These are phyloP conservation scores for Capsella bursapastoris DNA, from an alignment of 345 rosid genomes.

Conservation along the genomic window DNA sequence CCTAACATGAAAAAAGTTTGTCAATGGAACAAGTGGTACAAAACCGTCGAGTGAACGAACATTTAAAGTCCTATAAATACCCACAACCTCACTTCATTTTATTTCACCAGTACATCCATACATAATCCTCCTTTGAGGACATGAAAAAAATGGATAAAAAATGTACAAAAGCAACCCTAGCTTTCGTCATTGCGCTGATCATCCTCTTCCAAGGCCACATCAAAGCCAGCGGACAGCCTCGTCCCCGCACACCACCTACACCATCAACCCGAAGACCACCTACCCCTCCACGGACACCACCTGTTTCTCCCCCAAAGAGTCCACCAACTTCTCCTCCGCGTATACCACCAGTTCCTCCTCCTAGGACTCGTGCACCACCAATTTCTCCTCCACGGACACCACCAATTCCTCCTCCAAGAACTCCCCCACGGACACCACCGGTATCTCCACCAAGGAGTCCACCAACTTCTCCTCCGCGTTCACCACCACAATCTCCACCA, in stretches of 20 bases:
- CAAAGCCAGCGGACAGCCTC: slow-evolving; percentile 15
- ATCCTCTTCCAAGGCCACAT: background rate
- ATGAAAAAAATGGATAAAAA: slow-evolving; percentile 11
- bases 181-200: slow-evolving; percentile 17
- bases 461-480: background rate
- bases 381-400: background rate
- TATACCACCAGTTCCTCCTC: background rate
- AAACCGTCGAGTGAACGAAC: background rate
- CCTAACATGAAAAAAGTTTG: slow-evolving; percentile 24
- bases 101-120: background rate
- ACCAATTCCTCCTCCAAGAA: background rate
- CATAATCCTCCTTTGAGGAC: slow-evolving; percentile 2
- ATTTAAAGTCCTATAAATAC: slow-evolving; percentile 25
- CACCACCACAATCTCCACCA: background rate
- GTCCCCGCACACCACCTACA: background rate
- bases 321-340: background rate
- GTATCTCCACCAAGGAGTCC: background rate
- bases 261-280: background rate
- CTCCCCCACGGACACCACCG: background rate
- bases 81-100: background rate
- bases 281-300: background rate
- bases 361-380: background rate
- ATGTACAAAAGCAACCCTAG: slow-evolving; percentile 10
- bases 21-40: slow-evolving; percentile 15
- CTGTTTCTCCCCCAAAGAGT: background rate